Base-by-base conservation (phyloP, 352 stramenopile genomes). In the Phytophthora constricta region DNA sequence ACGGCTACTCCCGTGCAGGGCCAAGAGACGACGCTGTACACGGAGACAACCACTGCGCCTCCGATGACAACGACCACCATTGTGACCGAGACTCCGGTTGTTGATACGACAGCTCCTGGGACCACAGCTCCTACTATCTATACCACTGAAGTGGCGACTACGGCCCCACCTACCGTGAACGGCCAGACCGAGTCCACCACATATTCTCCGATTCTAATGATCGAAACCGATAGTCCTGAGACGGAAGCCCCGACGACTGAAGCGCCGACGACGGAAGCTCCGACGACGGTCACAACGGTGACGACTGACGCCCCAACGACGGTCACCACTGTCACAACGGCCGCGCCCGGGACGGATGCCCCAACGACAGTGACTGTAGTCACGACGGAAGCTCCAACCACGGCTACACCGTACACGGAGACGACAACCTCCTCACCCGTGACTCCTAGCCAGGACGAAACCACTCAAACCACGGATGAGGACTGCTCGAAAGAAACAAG, bases 201-300 rank as follows among this genome's bases (percentile, higher is more conserved):
- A 5, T 64, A 49, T 23, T 55, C 53, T 10, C 53, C 52, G 41
- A 45, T 34, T 5, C 46, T 69, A 27, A 19, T 34, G 41, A 70
- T 70, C 31, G 54, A 56, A 17, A 70, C 54, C 0, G 52, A 62
- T 19, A 41, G 31, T 3, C 51, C 60, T 9, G 60, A 47, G n/a
- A 66, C 58, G 19, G 58, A 66, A 17, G 14, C 58, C 2, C 59
- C 60, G 13, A 56, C 27, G 2, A 67, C 58, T 14, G 39, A 58
- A 20, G 22, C 58, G 1, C 58, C 58, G 10, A 61, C 52, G 16
- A 65, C 58, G 2, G 42, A 68, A 42, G 60, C 19, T 34, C 43
- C 43, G 42, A 20, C 22, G 27, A 19, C 45, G 37, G 37, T 8
- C 1, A 47, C 34, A 5, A 34, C 37, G 13, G 25, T 53, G 0